Evolutionary conservation across 2,329 filamentous ascomycete species (phyloP).

Genomic region (Endoconidiophora laricicola): DNA sequence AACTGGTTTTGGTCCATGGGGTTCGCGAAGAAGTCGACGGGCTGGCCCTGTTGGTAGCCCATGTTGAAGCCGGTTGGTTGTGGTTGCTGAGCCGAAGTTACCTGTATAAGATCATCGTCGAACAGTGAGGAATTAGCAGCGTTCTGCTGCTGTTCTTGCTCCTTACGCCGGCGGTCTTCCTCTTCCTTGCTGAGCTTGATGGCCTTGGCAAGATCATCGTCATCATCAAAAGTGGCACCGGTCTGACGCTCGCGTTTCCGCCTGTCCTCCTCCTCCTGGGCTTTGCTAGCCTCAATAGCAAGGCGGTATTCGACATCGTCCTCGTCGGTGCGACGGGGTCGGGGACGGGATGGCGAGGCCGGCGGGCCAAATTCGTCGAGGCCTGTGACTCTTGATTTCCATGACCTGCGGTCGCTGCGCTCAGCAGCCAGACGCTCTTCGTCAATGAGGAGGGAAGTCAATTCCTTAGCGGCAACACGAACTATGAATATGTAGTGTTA

Average conservation of each 20-base stretch:
- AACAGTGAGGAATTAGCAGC: constrained; percentile 78
- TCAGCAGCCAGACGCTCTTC: constrained; percentile 85
- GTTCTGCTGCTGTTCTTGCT: constrained; percentile 50
- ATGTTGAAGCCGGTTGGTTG: constrained; percentile 87
- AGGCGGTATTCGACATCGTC: constrained; percentile 82
- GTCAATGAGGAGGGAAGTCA: constrained; percentile 80
- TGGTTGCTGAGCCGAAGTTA: constrained; percentile 36
- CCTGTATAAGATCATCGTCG: constrained; percentile 53
- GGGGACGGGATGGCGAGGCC: constrained; percentile 24
- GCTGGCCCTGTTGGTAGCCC: constrained; percentile 90
- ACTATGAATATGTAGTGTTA: constrained; percentile 37
- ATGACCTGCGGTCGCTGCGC: constrained; percentile 77
- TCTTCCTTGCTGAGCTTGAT: constrained; percentile 91
- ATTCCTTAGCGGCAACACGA: constrained; percentile 85
- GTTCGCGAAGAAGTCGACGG: constrained; percentile 95
- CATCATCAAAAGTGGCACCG: constrained; percentile 35
- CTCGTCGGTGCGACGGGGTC: constrained; percentile 45
- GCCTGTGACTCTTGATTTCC: constrained; percentile 92
- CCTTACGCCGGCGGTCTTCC: constrained; percentile 72
- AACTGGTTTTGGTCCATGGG: constrained; percentile 65
- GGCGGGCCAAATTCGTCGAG: constrained; percentile 60
- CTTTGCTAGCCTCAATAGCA: constrained; percentile 87
- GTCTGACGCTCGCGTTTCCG: constrained; percentile 51
- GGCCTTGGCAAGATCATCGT: constrained; percentile 85
- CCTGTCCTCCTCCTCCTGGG: constrained; percentile 81